phyloP scores from a whole-genome alignment of 2,329 filamentous ascomycete species.

The Sclerotinia sclerotiorum region DNA sequence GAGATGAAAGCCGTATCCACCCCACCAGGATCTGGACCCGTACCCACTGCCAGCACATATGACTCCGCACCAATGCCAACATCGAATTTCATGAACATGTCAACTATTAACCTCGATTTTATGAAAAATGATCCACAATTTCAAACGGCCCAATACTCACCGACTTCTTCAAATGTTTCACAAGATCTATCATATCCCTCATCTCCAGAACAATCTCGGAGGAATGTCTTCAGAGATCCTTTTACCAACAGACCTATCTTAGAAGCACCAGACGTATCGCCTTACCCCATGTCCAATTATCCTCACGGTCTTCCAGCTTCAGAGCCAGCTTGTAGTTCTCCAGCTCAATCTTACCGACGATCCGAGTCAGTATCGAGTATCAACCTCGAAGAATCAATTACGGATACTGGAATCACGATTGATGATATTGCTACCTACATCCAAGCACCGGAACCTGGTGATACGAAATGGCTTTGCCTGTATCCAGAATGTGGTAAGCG shows the following conservation, averaged over 20 bases:
- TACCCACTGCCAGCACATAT: conserved; percentile 48
- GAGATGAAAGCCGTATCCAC: conserved; percentile 55
- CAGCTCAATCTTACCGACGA: conserved; percentile 48
- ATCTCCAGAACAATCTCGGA: conserved; percentile 53
- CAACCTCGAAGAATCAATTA: conserved; percentile 65
- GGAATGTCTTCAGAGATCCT: conserved; percentile 46
- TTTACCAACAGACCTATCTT: conserved; percentile 49
- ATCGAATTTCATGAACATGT: conserved; percentile 56
- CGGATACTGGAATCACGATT: conserved; percentile 79
- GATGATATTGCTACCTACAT: conserved; percentile 82
- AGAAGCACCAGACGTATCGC: conserved; percentile 31
- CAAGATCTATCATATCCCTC: conserved; percentile 51
- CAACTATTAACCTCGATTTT: conserved; percentile 47
- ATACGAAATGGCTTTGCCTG: conserved; percentile 78
- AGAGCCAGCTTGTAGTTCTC: conserved; percentile 27
- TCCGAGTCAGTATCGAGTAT: conserved; percentile 60
- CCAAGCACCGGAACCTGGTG: conserved; percentile 66
- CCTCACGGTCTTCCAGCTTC: conserved; percentile 27
- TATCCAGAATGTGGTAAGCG: conserved; percentile 79
- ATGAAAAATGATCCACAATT: conserved; percentile 41
- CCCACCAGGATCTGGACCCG: conserved; percentile 53
- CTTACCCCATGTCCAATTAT: conserved; percentile 29
- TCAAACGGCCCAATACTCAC: conserved; percentile 34
- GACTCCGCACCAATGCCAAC: conserved; percentile 56
- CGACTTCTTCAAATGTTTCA: conserved; percentile 41